Conservation (phyloP, 257 asterid species). For the Nicotiana paniculata region DNA sequence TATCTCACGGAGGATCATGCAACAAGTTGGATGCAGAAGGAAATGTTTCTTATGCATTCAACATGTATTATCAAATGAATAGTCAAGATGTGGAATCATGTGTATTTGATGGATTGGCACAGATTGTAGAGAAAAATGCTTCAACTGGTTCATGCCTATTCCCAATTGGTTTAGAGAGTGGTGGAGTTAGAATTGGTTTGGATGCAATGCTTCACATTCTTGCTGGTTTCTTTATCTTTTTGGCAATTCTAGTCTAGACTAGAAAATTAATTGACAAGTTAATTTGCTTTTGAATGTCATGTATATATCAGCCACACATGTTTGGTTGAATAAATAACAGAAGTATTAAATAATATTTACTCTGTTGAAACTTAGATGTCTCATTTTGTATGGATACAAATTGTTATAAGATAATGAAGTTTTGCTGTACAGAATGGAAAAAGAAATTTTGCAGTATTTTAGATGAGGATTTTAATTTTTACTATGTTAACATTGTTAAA, state of each 20-base stretch:
- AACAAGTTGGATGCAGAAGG: neutral
- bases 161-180: constrained; percentile 43
- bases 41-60: constrained; percentile 21
- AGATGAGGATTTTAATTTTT: too few relatives aligned
- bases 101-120: constrained; percentile 42
- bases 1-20: constrained; percentile 21
- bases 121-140: constrained; percentile 26
- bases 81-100: constrained; percentile 16
- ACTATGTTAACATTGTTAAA: too few relatives aligned
- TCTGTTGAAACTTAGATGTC: too few relatives aligned
- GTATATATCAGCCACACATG: too few relatives aligned
- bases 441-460: too few relatives aligned
- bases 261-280: too few relatives aligned
- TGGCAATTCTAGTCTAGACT: neutral
- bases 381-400: too few relatives aligned
- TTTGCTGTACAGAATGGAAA: too few relatives aligned
- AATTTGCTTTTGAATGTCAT: too few relatives aligned
- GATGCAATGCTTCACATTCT: constrained; percentile 1
- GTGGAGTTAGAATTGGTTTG: constrained; percentile 3
- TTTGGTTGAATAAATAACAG: too few relatives aligned
- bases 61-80: constrained; percentile 14
- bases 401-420: too few relatives aligned
- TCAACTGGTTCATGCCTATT: constrained; percentile 33
- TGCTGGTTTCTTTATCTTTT: constrained; percentile 5
- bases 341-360: too few relatives aligned